Conservation (phyloP, 1,284 basidiomycete genomes). For the Marasmius sp. region DNA sequence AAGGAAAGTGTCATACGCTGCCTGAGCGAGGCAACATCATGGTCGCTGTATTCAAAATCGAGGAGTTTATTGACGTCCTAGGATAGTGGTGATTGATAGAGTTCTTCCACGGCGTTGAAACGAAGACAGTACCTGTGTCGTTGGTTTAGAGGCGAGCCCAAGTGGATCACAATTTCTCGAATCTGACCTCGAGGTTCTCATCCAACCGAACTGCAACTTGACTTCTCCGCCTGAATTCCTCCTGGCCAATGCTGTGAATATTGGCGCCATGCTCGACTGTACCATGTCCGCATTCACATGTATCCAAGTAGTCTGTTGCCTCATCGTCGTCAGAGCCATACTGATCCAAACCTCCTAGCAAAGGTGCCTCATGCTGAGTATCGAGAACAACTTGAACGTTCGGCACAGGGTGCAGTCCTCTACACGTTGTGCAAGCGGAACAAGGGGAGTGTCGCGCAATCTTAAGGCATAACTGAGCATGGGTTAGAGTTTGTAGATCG, state of each 20-base stretch:
- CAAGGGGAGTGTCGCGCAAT: constrained; percentile 76
- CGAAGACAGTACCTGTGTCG: not conserved
- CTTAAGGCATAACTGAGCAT: constrained; percentile 59
- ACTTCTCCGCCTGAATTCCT: constrained; percentile 69
- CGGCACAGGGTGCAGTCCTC: constrained; percentile 66
- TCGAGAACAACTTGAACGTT: constrained; percentile 57
- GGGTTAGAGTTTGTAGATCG: constrained; percentile 43
- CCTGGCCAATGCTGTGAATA: constrained; percentile 49
- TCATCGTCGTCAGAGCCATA: constrained; percentile 69
- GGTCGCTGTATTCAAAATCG: constrained; percentile 76
- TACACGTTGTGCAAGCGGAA: constrained; percentile 56
- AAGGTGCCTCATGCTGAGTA: constrained; percentile 45
- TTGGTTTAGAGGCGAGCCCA: not conserved
- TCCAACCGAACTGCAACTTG: constrained; percentile 83
- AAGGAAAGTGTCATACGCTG: constrained; percentile 66
- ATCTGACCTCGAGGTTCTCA: constrained; percentile 76
- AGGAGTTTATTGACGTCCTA: constrained; percentile 77
- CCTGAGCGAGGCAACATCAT: constrained; percentile 68
- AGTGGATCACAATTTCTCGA: constrained; percentile 7
- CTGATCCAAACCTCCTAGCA: constrained; percentile 52
- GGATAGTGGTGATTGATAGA: constrained; percentile 3
- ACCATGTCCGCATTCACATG: constrained; percentile 77
- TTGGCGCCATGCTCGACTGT: constrained; percentile 72
- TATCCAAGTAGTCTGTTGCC: constrained; percentile 55
- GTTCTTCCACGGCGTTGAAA: not conserved